These are phyloP conservation scores for Sesbania bispinosa DNA, from an alignment of 306 rosid genomes.

Conservation along the genomic window DNA sequence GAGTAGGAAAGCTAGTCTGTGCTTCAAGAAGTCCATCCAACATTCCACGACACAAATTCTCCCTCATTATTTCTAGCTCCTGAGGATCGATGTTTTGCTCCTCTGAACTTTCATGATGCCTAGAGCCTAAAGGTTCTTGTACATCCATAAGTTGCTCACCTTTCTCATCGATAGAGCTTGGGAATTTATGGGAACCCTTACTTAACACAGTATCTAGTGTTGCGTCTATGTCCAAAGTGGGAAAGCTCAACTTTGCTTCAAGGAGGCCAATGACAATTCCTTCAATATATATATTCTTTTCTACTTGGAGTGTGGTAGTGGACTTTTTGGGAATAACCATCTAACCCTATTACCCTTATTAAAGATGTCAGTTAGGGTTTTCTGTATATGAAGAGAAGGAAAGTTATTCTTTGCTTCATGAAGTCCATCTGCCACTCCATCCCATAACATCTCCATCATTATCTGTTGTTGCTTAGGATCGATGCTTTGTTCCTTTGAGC, in stretches of 20 bases:
- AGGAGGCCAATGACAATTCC: neutral
- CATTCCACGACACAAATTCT: too few relatives aligned
- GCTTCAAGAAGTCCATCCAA: too few relatives aligned
- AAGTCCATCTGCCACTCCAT: neutral
- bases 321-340: neutral
- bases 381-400: neutral
- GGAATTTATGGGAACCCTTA: too few relatives aligned
- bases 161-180: too few relatives aligned
- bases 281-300: neutral
- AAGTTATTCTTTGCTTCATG: neutral
- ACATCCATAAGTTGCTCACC: too few relatives aligned
- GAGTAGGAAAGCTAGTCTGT: too few relatives aligned
- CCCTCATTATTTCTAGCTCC: too few relatives aligned
- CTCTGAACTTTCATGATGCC: too few relatives aligned
- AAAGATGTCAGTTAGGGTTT: neutral
- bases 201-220: neutral
- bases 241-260: slow-evolving; percentile 7
- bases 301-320: too few relatives aligned
- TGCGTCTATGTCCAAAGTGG: neutral
- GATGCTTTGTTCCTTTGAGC: neutral
- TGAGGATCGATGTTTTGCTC: too few relatives aligned
- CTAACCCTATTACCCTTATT: neutral
- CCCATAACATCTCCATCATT: neutral
- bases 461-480: neutral
- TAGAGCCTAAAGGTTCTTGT: too few relatives aligned